A percentile compares a stretch with the other conserved stretches of the same genome.
These are phyloP conservation scores for Taiwanofungus camphoratus DNA, from an alignment of 1,284 basidiomycete species.

Conservation along the genomic window DNA sequence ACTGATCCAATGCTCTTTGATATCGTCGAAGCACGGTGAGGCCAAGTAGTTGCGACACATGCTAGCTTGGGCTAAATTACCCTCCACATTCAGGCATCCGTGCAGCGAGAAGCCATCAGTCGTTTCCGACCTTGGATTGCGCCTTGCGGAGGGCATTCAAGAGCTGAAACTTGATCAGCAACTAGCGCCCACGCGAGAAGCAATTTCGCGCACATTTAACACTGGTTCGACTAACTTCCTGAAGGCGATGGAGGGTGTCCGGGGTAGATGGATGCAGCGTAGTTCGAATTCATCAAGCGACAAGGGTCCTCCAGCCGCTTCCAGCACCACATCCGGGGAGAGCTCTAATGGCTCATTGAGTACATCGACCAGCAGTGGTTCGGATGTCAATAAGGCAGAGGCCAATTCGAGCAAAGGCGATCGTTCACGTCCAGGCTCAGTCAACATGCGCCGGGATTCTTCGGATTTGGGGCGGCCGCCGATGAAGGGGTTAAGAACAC, in stretches of 20 bases:
- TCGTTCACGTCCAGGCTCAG: slow-evolving; percentile 11
- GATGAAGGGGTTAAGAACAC: slow-evolving; percentile 22
- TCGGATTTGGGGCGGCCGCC: slow-evolving; percentile 11
- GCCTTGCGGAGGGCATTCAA: slow-evolving; percentile 85
- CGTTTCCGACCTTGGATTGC: slow-evolving; percentile 83
- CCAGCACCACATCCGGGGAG: slow-evolving; percentile 4
- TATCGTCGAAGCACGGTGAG: slow-evolving; percentile 82
- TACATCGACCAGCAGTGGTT: slow-evolving; percentile 34
- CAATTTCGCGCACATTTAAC: slow-evolving; percentile 68
- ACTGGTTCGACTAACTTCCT: slow-evolving; percentile 79
- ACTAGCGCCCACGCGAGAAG: slow-evolving; percentile 83
- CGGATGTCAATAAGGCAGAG: slow-evolving; percentile 46
- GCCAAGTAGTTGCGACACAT: too few relatives aligned
- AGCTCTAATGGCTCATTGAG: slow-evolving; percentile 13
- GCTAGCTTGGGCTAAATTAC: too few relatives aligned
- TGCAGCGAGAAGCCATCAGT: slow-evolving; percentile 85
- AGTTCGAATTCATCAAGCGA: slow-evolving; percentile 30
- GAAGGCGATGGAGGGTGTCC: slow-evolving; percentile 82
- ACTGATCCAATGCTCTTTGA: slow-evolving; percentile 91
- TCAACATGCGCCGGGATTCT: slow-evolving; percentile 4
- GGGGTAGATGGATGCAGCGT: slow-evolving; percentile 63
- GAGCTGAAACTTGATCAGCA: slow-evolving; percentile 88
- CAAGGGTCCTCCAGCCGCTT: slow-evolving; percentile 16
- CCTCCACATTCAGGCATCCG: slow-evolving; percentile 64
- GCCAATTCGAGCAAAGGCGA: slow-evolving; percentile 19